Conservation (phyloP, 2,329 filamentous ascomycete genomes). For the Aureobasidium pullulans region DNA sequence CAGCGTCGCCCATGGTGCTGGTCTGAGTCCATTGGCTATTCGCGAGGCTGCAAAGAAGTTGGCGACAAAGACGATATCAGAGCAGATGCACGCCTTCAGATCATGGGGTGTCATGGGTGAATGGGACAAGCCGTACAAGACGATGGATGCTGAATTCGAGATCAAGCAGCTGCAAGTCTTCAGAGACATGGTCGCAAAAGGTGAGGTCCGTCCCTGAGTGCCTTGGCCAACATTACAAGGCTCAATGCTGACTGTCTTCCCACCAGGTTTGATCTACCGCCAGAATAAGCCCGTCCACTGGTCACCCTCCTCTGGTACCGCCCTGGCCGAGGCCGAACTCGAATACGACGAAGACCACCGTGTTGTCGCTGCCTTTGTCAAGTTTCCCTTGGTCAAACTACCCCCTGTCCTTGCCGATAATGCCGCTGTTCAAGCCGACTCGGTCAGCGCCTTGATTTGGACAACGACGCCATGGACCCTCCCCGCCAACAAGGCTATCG, state of each 20-base stretch:
- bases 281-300: constrained; percentile 80
- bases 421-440: constrained; percentile 35
- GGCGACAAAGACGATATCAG: constrained; percentile 59
- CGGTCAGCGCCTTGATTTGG: constrained; percentile 83
- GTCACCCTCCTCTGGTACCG: constrained; percentile 71
- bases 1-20: constrained; percentile 23
- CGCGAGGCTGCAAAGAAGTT: constrained; percentile 58
- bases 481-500: constrained; percentile 85
- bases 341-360: constrained; percentile 72
- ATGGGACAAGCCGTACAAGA: constrained; percentile 70
- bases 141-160: constrained; percentile 71
- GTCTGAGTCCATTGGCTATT: constrained; percentile 47
- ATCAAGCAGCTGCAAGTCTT: constrained; percentile 68
- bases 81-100: constrained; percentile 66
- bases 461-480: constrained; percentile 98
- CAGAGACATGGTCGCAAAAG: constrained; percentile 62
- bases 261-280: constrained; percentile 61
- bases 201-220: constrained; percentile 21
- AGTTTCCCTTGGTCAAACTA: constrained; percentile 58
- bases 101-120: constrained; percentile 74
- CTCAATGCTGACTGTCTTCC: background rate
- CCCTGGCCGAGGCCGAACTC: constrained; percentile 75
- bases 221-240: background rate
- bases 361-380: constrained; percentile 69
- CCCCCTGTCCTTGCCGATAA: constrained; percentile 34